Evolutionary conservation across 768 basidiomycete species (phyloP).

Genomic region (Mycena metata): DNA sequence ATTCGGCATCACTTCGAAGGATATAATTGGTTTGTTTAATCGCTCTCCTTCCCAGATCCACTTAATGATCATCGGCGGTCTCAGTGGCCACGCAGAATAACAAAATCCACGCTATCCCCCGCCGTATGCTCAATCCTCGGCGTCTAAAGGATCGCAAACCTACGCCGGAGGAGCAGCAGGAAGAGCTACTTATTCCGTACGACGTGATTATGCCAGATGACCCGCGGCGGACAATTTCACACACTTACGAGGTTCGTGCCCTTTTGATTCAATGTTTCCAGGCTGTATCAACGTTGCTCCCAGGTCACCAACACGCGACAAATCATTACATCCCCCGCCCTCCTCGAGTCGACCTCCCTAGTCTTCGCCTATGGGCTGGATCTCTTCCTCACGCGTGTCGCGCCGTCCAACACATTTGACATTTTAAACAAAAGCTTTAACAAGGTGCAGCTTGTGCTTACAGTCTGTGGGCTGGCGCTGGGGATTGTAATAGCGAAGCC

Average conservation of each 20-base stretch:
- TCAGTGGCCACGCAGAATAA: slow-evolving; percentile 83
- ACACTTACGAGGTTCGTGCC: slow-evolving; percentile 57
- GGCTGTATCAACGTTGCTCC: neutral
- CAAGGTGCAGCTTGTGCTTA: slow-evolving; percentile 90
- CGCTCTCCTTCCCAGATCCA: neutral
- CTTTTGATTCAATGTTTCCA: neutral
- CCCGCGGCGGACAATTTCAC: slow-evolving; percentile 64
- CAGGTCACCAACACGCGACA: slow-evolving; percentile 78
- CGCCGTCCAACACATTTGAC: slow-evolving; percentile 93
- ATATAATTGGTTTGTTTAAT: slow-evolving; percentile 78
- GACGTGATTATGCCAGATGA: slow-evolving; percentile 86
- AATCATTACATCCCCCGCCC: slow-evolving; percentile 84
- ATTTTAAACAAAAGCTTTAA: slow-evolving; percentile 94
- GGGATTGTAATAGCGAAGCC: slow-evolving; percentile 89
- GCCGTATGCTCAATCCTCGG: slow-evolving; percentile 84
- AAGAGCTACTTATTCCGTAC: slow-evolving; percentile 89
- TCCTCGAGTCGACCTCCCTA: slow-evolving; percentile 93
- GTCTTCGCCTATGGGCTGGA: slow-evolving; percentile 91
- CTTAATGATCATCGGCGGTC: neutral
- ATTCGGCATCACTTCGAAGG: slow-evolving; percentile 89
- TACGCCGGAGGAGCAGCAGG: slow-evolving; percentile 76
- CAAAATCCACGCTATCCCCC: slow-evolving; percentile 82
- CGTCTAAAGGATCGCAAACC: slow-evolving; percentile 81
- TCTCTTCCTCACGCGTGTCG: slow-evolving; percentile 87
- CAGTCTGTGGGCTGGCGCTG: slow-evolving; percentile 75